These are phyloP conservation scores for Hanseniaspora meyeri DNA, from an alignment of 805 yeast species.

Conservation along the genomic window DNA sequence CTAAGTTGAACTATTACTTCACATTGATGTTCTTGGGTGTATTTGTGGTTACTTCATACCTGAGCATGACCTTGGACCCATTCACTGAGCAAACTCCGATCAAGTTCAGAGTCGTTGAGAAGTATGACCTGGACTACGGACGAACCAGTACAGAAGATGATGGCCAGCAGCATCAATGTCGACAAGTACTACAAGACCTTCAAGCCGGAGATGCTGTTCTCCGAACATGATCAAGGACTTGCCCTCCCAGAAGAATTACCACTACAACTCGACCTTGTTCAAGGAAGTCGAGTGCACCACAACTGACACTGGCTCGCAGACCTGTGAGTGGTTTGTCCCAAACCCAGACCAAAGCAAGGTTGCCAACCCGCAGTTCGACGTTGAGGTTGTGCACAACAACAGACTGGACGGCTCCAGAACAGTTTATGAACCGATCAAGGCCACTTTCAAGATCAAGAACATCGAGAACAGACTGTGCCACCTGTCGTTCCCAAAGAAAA, in stretches of 20 bases:
- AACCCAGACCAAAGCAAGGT: not conserved
- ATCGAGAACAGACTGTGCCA: slow-evolving; percentile 54
- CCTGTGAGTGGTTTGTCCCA: slow-evolving; percentile 39
- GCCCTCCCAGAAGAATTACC: slow-evolving; percentile 35
- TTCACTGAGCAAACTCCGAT: slow-evolving; percentile 52
- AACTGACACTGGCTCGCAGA: not conserved
- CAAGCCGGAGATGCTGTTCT: slow-evolving; percentile 18
- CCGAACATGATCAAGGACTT: slow-evolving; percentile 32
- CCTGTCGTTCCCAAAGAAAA: slow-evolving; percentile 38
- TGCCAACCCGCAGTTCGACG: slow-evolving; percentile 34
- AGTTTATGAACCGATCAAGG: slow-evolving; percentile 52
- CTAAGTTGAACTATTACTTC: slow-evolving; percentile 48
- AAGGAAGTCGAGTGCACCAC: not conserved
- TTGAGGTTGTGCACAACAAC: slow-evolving; percentile 42
- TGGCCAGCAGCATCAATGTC: not conserved
- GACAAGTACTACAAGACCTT: not conserved
- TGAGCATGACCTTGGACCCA: slow-evolving; percentile 38
- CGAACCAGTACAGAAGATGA: slow-evolving; percentile 9
- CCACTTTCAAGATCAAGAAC: slow-evolving; percentile 47
- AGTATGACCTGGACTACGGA: slow-evolving; percentile 34
- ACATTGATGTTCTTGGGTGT: slow-evolving; percentile 32
- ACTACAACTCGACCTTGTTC: not conserved
- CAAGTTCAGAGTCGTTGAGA: slow-evolving; percentile 60
- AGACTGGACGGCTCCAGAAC: slow-evolving; percentile 35
- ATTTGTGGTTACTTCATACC: slow-evolving; percentile 30